phyloP scores from a whole-genome alignment of 2,329 filamentous ascomycete genomes.

The Phoma sp. region DNA sequence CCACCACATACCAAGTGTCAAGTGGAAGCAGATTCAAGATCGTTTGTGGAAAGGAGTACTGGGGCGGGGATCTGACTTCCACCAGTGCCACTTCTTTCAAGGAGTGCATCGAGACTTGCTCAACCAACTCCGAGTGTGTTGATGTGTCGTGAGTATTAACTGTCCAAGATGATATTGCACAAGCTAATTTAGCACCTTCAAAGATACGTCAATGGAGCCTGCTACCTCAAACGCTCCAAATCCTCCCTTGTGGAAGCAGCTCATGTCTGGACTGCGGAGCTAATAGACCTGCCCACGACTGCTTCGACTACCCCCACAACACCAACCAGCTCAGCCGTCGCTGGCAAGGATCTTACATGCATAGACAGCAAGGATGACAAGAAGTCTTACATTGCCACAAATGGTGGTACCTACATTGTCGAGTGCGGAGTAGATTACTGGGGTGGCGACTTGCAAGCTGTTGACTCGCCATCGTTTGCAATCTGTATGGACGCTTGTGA shows the following conservation, averaged over 20 bases:
- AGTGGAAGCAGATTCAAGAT: slow-evolving; percentile 5
- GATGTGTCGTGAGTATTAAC: slow-evolving; percentile 8
- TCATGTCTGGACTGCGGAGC: slow-evolving; percentile 2
- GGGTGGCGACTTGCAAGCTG: neutral
- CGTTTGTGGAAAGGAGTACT: slow-evolving; percentile 4
- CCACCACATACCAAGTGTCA: neutral
- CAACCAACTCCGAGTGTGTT: neutral
- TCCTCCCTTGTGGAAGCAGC: neutral
- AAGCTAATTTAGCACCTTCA: neutral
- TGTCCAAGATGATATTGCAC: too few species aligned
- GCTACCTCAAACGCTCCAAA: slow-evolving; percentile 3
- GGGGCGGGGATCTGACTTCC: neutral
- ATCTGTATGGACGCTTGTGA: slow-evolving; percentile 3
- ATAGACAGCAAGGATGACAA: neutral
- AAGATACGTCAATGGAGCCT: slow-evolving; percentile 4
- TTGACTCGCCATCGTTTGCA: neutral
- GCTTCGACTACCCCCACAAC: neutral
- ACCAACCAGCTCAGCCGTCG: neutral
- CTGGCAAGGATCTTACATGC: neutral
- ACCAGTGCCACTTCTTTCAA: neutral
- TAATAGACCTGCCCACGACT: neutral
- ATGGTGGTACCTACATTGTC: neutral
- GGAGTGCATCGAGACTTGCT: slow-evolving; percentile 3
- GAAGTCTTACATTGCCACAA: neutral
- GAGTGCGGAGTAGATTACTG: slow-evolving; percentile 2